phyloP scores from a whole-genome alignment of 805 yeast genomes.

The Ogataea zsoltii region DNA sequence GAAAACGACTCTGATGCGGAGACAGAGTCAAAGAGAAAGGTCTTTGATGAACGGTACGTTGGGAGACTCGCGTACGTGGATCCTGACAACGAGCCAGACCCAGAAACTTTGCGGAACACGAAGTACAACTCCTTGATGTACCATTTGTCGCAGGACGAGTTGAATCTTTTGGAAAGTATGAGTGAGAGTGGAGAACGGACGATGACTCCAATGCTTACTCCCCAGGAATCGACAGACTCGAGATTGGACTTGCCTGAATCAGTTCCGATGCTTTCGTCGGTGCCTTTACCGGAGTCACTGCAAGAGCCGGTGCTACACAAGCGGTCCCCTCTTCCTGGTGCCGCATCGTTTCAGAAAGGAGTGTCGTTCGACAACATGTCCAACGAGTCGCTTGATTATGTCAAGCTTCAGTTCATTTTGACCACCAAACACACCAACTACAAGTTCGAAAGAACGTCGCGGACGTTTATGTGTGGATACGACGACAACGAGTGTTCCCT shows the following conservation, averaged over 20 bases:
- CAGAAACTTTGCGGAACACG: constrained; percentile 32
- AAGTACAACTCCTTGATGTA: constrained; percentile 31
- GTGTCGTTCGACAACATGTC: constrained; percentile 45
- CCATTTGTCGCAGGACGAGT: constrained; percentile 23
- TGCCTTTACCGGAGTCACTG: constrained; percentile 4
- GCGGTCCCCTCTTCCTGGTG: constrained; percentile 11
- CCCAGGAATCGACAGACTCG: constrained; percentile 5
- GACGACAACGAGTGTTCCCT: constrained; percentile 43
- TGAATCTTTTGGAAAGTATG: constrained; percentile 12
- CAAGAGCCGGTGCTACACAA: constrained; percentile 1
- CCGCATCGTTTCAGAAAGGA: constrained; percentile 29
- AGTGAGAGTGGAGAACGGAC: constrained; percentile 16
- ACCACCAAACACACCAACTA: constrained; percentile 40
- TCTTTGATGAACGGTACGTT: constrained; percentile 14
- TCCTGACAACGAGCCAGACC: constrained; percentile 25
- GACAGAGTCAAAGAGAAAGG: constrained; percentile 1
- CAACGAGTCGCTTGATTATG: constrained; percentile 32
- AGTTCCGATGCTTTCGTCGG: constrained; percentile 1
- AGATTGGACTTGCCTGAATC: background rate
- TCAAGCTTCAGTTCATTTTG: constrained; percentile 37
- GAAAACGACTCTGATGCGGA: background rate
- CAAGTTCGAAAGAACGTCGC: constrained; percentile 36
- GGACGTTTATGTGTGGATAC: constrained; percentile 46
- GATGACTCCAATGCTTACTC: constrained; percentile 18
- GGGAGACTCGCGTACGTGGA: constrained; percentile 16